Evolutionary conservation across 1,284 basidiomycete species (phyloP), one percentile per base, ranked within the genome.

Genomic region (Waitea zeae): DNA sequence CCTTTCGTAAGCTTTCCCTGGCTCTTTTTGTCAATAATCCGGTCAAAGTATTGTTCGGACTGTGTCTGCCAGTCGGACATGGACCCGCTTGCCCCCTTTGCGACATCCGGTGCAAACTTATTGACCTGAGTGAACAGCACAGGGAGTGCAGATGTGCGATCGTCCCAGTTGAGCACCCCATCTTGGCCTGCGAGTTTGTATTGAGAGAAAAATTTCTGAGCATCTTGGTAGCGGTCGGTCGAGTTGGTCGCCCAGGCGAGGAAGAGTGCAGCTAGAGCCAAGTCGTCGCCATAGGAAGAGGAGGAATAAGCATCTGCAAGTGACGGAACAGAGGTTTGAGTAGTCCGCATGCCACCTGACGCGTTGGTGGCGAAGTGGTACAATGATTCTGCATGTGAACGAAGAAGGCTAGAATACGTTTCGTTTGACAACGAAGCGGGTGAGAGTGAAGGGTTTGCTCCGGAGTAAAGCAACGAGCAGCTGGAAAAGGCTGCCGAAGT

Each of bases 151-250:
- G 86, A 78, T 0, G 67, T 66, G 50, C 84, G 83, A 2, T 71
- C 70, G 49, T 92, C 88, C 89, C 90, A 95, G 49, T 92, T 90
- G 58, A 90, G 83, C 4, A 80, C 75, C 4, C 60, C 53, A 35
- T 74, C 57, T 29, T 62, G 56, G 1, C 60, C 58, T 3, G 56
- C 53, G 0, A 88, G 62, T 12, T 59, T 50, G 46, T 70, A 80
- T 24, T 70, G 56, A 3, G 56, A 47, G 50, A 79, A 89, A 46
- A 68, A 69, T 3, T 54, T 47, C 45, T 72, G 61, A 1, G 84
- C 86, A 39, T 84, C 67, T 14, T 64, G 49, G 46, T 76, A 82
- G 37, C 73, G 61, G 12, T 59, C 53, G 12, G 67, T 60, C 2
- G 67, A 69, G 41, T 76, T 74, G n/a, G 59, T 62, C 1, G 82